These are phyloP conservation scores for Tephrocybe rancida DNA, from an alignment of 768 basidiomycete species.

Conservation along the genomic window DNA sequence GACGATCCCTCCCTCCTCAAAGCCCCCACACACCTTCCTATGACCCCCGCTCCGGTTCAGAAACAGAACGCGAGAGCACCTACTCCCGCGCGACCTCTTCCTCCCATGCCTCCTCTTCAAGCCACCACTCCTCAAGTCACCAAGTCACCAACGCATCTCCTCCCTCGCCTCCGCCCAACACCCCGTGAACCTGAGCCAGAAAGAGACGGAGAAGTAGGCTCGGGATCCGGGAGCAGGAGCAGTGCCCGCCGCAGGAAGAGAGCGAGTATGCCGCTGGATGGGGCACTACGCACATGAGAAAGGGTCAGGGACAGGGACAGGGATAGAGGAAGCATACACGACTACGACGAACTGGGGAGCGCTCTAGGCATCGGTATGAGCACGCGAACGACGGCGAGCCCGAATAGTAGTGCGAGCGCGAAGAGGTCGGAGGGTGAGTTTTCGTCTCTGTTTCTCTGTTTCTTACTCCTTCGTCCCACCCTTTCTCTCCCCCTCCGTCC, in stretches of 20 bases:
- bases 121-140: background rate
- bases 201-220: background rate
- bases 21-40: conserved; percentile 29
- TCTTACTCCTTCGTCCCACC: background rate
- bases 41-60: conserved; percentile 66
- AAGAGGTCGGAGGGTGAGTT: conserved; percentile 30
- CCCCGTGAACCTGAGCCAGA: background rate
- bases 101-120: background rate
- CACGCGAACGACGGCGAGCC: conserved; percentile 50
- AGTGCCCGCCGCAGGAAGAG: too few relatives aligned
- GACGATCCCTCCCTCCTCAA: conserved; percentile 27
- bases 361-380: conserved; percentile 55
- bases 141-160: conserved; percentile 9
- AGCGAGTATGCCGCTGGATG: too few relatives aligned
- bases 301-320: conserved; percentile 15
- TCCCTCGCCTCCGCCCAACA: conserved; percentile 6
- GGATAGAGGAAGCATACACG: conserved; percentile 27
- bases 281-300: too few relatives aligned
- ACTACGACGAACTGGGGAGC: conserved; percentile 5
- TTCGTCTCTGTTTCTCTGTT: background rate
- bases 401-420: conserved; percentile 24
- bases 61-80: conserved; percentile 74
- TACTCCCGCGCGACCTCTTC: background rate
- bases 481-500: too few relatives aligned
- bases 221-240: background rate